Evolutionary conservation across 495 filamentous ascomycete species (phyloP).

Genomic region (Penicillium macrosclerotiorum): DNA sequence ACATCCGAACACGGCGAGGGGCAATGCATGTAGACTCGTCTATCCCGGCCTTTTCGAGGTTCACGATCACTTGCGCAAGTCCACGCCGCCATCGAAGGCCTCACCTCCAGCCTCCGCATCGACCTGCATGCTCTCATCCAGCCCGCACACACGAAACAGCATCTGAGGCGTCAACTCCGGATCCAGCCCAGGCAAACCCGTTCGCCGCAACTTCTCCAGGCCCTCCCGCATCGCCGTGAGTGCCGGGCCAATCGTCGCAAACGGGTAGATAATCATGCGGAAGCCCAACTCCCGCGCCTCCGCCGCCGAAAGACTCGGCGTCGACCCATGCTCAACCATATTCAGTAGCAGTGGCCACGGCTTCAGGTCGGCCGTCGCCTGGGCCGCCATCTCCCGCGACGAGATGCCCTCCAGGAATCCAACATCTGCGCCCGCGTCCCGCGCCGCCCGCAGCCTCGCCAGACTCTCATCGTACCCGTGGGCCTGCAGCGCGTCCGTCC

Average conservation of each 20-base stretch:
- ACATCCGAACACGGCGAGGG: too few relatives aligned
- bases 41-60: too few relatives aligned
- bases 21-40: background rate
- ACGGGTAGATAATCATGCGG: conserved; percentile 61
- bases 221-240: conserved; percentile 50
- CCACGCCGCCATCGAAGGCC: conserved; percentile 43
- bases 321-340: conserved; percentile 62
- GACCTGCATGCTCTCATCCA: conserved; percentile 55
- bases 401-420: conserved; percentile 55
- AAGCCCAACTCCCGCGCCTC: conserved; percentile 63
- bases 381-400: conserved; percentile 35
- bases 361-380: conserved; percentile 48
- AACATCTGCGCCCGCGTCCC: conserved; percentile 60
- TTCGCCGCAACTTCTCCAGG: conserved; percentile 47
- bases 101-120: conserved; percentile 57
- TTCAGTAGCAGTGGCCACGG: conserved; percentile 64
- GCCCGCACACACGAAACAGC: conserved; percentile 58
- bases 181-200: conserved; percentile 46
- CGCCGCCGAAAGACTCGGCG: conserved; percentile 54
- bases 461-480: conserved; percentile 63
- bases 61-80: conserved; percentile 21
- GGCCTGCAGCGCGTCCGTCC: conserved; percentile 62
- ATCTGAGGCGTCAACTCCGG: conserved; percentile 49
- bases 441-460: conserved; percentile 52
- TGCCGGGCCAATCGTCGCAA: conserved; percentile 52